Evolutionary conservation across 129 eudicot genomes (phyloP), one percentile per base, ranked within the genome.

Genomic region (Ambrosia trifida): DNA sequence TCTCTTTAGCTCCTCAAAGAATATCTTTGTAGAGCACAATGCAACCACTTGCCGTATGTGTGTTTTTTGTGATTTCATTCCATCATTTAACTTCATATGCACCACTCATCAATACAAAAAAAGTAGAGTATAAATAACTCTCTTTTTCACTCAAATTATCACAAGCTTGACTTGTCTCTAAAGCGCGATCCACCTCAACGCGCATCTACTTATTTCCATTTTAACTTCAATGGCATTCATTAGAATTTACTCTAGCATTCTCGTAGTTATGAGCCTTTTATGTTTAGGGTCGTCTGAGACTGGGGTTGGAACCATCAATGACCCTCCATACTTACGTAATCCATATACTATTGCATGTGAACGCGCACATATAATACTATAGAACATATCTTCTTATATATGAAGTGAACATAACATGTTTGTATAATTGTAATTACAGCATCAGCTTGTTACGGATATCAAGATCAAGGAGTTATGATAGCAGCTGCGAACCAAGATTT

Each of bases 401-500:
- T 51, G 16, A 51, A 17, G 24, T 51, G 28, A 51, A 6, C 11
- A 16, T 51, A 56, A 13, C 43, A 59, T 31, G 41, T 59, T 59
- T 30, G 3, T 12, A 13, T n/a, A n/a, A n/a, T 57, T 10, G 33
- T 28, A 10, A 41, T 53, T 66, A 59, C 61, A 75, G 79, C 79
- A 16, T 75, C 79, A 10, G 79, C 79, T 11, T 75, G 79, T 66
- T 66, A 66, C 3, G 74, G 79, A 57, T 75, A 14, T 3, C 13
- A 30, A 54, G 79, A 66, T 41, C 36, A 66, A 19, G 79, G 79
- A 66, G 79, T 66, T 16, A 75, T 75, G 79, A 75, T 75, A 53
- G 79, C 79, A 0, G 79, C 73, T 28, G 79, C 74, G 0, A 75
- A 59, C 46, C 67, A 75, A 56, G 79, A 46, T 41, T 11, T 75